Evolutionary conservation across 179 eudicot species (phyloP).

Genomic region (Camellia oleifera): DNA sequence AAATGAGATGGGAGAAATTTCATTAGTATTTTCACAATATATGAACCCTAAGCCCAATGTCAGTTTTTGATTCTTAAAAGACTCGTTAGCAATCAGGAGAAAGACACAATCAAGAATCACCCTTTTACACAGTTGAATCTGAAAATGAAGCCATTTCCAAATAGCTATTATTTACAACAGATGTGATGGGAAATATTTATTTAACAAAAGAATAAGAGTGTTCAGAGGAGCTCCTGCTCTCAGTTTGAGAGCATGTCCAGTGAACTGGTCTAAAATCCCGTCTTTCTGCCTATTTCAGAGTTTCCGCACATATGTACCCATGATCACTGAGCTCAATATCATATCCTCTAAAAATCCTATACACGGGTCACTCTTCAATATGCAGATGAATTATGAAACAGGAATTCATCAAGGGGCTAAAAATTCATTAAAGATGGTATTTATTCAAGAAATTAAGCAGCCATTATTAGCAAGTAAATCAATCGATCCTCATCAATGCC

Average conservation of each 20-base stretch:
- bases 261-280: not conserved
- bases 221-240: not conserved
- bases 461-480: not conserved
- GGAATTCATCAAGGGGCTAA: no score
- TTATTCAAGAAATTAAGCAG: not conserved
- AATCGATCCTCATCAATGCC: not conserved
- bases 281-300: not conserved
- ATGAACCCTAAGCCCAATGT: no score
- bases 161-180: not conserved
- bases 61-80: no score
- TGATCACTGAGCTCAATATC: not conserved
- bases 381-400: not conserved
- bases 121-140: not conserved
- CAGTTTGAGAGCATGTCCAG: not conserved
- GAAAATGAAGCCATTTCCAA: not conserved
- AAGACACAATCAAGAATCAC: not conserved
- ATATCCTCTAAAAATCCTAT: not conserved
- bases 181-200: not conserved
- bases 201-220: no score
- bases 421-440: no score
- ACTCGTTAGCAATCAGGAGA: not conserved
- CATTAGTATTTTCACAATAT: not conserved
- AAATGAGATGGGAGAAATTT: constrained; percentile 7
- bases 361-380: not conserved
- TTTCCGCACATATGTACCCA: not conserved